Base-by-base conservation (phyloP, 1,284 basidiomycete genomes). In the Erythrobasidium hasegawianum region DNA sequence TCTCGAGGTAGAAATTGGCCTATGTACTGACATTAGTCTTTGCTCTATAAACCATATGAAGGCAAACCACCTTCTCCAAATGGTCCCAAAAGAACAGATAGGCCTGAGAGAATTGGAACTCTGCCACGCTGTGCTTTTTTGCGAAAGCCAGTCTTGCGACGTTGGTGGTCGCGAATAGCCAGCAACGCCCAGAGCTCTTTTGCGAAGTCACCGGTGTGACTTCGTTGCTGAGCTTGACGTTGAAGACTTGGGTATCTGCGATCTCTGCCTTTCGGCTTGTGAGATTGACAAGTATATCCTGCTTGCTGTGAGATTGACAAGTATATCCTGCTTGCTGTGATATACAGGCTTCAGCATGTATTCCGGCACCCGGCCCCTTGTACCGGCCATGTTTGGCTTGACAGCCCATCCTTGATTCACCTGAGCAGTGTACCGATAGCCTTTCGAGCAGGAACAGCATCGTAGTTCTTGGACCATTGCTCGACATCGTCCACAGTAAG, bases 41-140 rank as follows among this genome's bases (percentile, higher is more conserved):
- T 10, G 33, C 33, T 1, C 13, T 9, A 20, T 52, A 22, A 14
- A 26, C 5, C 14, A 7, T 24, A 33, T 14, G 64, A 39, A 11
- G 16, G 2, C 10, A 1, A 29, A 52, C 40, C 10, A 64, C 47
- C 79, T 96, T 96, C 81, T 96, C 93, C 57, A 96, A 83, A 79
- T 94, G 94, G 79, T 95, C 91, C 81, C 87, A 94, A 82, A 95
- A 93, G 82, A 90, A 93, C 18, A 93, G 81, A 78, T 95, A 95
- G 3, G 85, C 85, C 86, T 89, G 92, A 13, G 89, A 91, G 26
- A 94, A 84, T 79, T 96, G 85, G 77, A 96, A 94, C 55, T 92
- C 87, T 67, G 54, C 38, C 43, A 97, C 80, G 74, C 88, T 88
- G 72, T 95, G 83, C 75, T 86, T 86, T 80, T 88, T 89, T 83